These are phyloP conservation scores for Xylaria intraflava DNA, from an alignment of 495 filamentous ascomycete species.

Conservation along the genomic window DNA sequence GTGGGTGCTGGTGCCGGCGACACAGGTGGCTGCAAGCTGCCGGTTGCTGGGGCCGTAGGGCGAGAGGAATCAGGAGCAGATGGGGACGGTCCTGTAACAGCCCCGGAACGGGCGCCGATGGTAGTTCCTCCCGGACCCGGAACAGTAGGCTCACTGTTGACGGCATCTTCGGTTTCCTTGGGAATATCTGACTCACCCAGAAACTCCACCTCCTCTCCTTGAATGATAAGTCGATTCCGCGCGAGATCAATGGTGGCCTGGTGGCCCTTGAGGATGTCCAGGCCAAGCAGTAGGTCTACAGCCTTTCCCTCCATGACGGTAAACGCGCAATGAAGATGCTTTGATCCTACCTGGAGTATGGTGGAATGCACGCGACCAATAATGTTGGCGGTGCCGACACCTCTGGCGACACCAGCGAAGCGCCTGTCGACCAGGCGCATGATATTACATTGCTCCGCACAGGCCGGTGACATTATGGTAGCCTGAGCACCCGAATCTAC, in stretches of 20 bases:
- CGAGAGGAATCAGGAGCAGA: constrained; percentile 26
- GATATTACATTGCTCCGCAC: constrained; percentile 86
- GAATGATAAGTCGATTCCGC: constrained; percentile 74
- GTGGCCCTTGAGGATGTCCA: constrained; percentile 94
- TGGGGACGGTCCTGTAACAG: constrained; percentile 53
- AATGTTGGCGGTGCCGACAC: constrained; percentile 89
- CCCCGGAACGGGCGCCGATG: constrained; percentile 78
- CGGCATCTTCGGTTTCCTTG: constrained; percentile 64
- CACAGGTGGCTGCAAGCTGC: constrained; percentile 24
- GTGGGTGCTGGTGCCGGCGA: constrained; percentile 29
- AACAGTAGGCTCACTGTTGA: constrained; percentile 75
- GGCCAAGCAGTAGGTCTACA: constrained; percentile 87
- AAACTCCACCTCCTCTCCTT: constrained; percentile 81
- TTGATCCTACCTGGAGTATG: constrained; percentile 82
- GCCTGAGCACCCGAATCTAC: constrained; percentile 97
- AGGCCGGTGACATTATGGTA: constrained; percentile 95
- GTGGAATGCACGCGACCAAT: constrained; percentile 92
- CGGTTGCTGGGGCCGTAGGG: constrained; percentile 8
- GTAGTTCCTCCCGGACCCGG: constrained; percentile 78
- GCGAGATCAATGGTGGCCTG: constrained; percentile 86
- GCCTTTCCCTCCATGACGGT: constrained; percentile 99
- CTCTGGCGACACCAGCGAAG: constrained; percentile 83
- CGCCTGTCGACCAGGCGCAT: constrained; percentile 94
- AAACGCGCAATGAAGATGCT: constrained; percentile 88
- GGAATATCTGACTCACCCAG: constrained; percentile 91